Conservation (phyloP, 768 basidiomycete genomes). For the Phaffia tasmanica region DNA sequence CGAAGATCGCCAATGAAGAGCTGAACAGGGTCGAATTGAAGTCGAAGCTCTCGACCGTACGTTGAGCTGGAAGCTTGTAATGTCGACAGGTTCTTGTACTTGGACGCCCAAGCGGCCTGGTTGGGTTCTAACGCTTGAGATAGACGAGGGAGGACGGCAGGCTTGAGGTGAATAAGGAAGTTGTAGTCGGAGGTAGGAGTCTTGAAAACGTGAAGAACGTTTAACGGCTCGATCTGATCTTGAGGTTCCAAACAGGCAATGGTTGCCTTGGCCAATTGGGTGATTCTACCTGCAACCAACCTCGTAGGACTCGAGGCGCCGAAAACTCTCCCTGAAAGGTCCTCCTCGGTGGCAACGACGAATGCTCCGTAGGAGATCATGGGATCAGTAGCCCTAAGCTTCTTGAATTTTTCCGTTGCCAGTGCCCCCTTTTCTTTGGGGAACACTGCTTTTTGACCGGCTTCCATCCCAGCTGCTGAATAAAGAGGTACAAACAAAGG, state of each 20-base stretch:
- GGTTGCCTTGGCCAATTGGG: constrained; percentile 63
- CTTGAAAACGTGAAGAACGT: constrained; percentile 69
- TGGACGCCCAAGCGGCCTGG: constrained; percentile 43
- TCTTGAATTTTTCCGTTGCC: constrained; percentile 37
- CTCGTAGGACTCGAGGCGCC: constrained; percentile 54
- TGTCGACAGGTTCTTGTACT: constrained; percentile 44
- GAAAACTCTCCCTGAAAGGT: constrained; percentile 66
- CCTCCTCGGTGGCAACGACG: constrained; percentile 66
- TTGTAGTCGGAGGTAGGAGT: constrained; percentile 80
- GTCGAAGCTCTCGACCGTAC: constrained; percentile 37
- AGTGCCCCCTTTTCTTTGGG: constrained; percentile 31
- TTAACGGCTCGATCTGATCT: constrained; percentile 45
- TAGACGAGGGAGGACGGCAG: constrained; percentile 56
- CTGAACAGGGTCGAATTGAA: constrained; percentile 71
- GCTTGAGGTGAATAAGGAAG: constrained; percentile 64
- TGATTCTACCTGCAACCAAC: constrained; percentile 62
- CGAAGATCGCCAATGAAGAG: constrained; percentile 59
- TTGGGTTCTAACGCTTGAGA: constrained; percentile 56
- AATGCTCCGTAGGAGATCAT: constrained; percentile 48
- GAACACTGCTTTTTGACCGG: constrained; percentile 35
- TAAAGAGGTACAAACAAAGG: constrained; percentile 64
- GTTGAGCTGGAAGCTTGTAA: constrained; percentile 37
- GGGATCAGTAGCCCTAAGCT: constrained; percentile 35
- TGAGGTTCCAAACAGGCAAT: constrained; percentile 49
- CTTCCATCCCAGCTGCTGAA: constrained; percentile 34